Conservation (phyloP, 805 yeast genomes). For the Myxozyma neglecta region DNA sequence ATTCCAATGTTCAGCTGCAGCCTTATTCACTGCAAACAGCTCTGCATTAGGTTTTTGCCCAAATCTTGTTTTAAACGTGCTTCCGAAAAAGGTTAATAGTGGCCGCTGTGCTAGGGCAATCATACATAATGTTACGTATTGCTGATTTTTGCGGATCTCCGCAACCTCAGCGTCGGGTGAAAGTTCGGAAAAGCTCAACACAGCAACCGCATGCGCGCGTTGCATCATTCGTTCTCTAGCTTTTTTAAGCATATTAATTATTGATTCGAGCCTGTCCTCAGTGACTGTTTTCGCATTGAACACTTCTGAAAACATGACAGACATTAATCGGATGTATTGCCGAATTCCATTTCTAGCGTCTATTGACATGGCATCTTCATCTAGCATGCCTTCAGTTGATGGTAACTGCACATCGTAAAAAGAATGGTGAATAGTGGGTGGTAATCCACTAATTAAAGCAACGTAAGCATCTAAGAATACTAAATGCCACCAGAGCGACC, state of each 20-base stretch:
- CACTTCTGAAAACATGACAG: not conserved
- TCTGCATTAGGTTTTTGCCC: not conserved
- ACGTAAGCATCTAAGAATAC: not conserved
- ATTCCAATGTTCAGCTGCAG: not conserved
- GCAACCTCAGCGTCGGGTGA: not conserved
- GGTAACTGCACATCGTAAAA: not conserved
- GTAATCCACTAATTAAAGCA: not conserved
- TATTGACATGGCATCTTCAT: slow-evolving; percentile 5
- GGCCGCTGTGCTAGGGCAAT: not conserved
- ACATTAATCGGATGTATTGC: not conserved
- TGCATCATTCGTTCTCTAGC: not conserved
- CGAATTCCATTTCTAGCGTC: not conserved
- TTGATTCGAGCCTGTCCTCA: not conserved
- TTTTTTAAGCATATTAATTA: not conserved
- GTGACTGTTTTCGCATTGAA: not conserved
- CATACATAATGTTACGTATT: not conserved
- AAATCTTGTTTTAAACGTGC: not conserved
- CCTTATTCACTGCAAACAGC: not conserved
- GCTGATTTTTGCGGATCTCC: not conserved
- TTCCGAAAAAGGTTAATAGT: not conserved
- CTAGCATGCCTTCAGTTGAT: slow-evolving; percentile 1
- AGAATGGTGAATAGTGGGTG: slow-evolving; percentile 4
- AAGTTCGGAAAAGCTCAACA: not conserved
- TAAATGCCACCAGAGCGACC: slow-evolving; percentile 7
- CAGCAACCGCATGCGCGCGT: not conserved